Conservation (phyloP, 2,329 filamentous ascomycete species). For the Fusarium globosum region DNA sequence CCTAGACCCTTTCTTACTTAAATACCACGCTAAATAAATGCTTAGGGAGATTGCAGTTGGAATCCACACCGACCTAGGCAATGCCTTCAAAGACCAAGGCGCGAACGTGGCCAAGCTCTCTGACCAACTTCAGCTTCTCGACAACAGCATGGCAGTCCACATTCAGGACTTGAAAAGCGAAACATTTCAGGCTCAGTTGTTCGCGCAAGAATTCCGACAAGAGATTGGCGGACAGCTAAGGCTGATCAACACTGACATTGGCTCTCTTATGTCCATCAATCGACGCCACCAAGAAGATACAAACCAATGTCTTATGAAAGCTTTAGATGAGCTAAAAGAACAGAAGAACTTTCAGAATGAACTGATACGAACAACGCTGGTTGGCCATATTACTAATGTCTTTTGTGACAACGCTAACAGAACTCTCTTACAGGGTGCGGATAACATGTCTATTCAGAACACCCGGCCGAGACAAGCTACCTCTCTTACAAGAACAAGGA, state of each 20-base stretch:
- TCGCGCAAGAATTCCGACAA: neutral
- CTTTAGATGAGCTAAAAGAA: neutral
- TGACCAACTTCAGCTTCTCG: accelerated
- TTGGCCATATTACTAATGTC: accelerated
- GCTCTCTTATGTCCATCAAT: neutral
- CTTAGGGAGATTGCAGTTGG: accelerated
- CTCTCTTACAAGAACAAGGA: accelerated
- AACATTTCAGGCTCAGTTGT: accelerated
- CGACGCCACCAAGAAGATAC: neutral
- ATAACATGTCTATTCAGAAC: neutral
- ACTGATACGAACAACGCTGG: neutral
- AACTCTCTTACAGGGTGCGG: accelerated
- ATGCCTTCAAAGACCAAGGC: accelerated
- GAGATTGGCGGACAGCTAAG: neutral
- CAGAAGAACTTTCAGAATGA: neutral
- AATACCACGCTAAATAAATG: accelerated
- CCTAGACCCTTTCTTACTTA: accelerated
- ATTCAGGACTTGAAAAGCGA: accelerated
- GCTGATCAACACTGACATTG: neutral
- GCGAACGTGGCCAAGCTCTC: neutral
- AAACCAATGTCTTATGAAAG: accelerated
- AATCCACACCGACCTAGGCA: neutral
- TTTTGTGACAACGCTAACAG: accelerated
- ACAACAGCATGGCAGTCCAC: accelerated
- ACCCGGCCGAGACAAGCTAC: accelerated